Evolutionary conservation across 441 rosid species (phyloP).

Genomic region (Jatropha podagrica): DNA sequence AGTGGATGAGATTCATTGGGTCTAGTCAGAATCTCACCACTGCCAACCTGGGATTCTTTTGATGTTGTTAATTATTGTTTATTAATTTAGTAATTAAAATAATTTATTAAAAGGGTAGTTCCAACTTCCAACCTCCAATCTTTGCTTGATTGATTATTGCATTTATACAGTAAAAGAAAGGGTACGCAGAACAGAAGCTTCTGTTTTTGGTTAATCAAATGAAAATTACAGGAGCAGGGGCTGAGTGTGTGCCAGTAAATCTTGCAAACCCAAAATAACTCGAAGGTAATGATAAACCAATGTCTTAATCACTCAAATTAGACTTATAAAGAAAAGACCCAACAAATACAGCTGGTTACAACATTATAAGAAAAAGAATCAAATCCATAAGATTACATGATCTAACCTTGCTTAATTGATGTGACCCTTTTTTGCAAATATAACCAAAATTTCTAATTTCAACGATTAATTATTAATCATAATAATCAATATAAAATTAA

Average conservation of each 20-base stretch:
- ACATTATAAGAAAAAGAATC: slow-evolving; percentile 38
- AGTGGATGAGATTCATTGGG: slow-evolving; percentile 40
- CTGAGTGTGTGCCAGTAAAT: slow-evolving; percentile 40
- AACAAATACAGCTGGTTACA: slow-evolving; percentile 75
- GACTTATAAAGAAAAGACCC: slow-evolving; percentile 32
- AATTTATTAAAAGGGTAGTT: slow-evolving; percentile 25
- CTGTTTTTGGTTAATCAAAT: slow-evolving; percentile 30
- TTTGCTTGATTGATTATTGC: slow-evolving; percentile 17
- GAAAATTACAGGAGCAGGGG: slow-evolving; percentile 29
- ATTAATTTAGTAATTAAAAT: not conserved
- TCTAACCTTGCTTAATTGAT: slow-evolving; percentile 39
- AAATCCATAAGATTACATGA: slow-evolving; percentile 47
- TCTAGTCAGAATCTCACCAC: slow-evolving; percentile 60
- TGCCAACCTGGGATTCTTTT: slow-evolving; percentile 67
- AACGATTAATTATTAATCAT: too few species aligned
- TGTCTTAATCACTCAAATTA: slow-evolving; percentile 58
- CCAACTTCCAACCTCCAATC: slow-evolving; percentile 30
- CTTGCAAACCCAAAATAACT: slow-evolving; percentile 11
- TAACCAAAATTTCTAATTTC: not conserved
- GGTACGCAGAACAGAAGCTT: slow-evolving; percentile 30
- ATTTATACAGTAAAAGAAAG: slow-evolving; percentile 8
- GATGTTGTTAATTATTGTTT: slow-evolving; percentile 19
- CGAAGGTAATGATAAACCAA: slow-evolving; percentile 19
- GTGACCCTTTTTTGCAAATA: slow-evolving; percentile 23
- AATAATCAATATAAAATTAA: not conserved